These are phyloP conservation scores for Rhizopus microsporus DNA, from an alignment of 371 early-diverging fungal species.

Conservation along the genomic window DNA sequence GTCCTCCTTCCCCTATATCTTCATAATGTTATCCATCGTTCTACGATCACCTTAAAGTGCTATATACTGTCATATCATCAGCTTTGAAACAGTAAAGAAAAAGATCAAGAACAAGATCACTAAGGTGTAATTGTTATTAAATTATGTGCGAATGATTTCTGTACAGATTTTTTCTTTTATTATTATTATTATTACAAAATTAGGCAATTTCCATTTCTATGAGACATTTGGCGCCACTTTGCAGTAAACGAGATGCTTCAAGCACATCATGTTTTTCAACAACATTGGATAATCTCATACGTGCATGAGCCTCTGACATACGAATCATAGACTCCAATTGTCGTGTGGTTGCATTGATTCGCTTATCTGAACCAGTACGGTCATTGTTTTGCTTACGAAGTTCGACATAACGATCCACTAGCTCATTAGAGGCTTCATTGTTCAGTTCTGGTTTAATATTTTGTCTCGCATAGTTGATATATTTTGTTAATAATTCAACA, in stretches of 20 bases:
- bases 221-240: no score
- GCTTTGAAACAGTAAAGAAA: no score
- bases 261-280: conserved; percentile 83
- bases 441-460: conserved; percentile 81
- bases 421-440: conserved; percentile 75
- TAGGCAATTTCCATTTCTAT: no score
- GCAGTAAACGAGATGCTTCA: conserved; percentile 87
- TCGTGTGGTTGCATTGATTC: conserved; percentile 97
- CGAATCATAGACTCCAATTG: conserved; percentile 99
- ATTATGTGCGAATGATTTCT: no score
- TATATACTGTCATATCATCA: no score
- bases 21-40: no score
- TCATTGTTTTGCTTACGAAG: conserved; percentile 84
- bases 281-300: conserved; percentile 76
- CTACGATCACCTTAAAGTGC: no score
- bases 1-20: no score
- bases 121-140: no score
- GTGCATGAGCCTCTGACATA: conserved; percentile 98
- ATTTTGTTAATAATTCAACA: conserved; percentile 82
- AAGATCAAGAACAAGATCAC: no score
- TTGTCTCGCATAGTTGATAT: conserved; percentile 90
- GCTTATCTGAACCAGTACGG: conserved; percentile 61
- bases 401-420: conserved; percentile 87
- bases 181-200: no score
- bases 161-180: no score